These are phyloP conservation scores for Saccharum officinarum DNA, from an alignment of 176 grass and related monocot genomes.

Conservation along the genomic window DNA sequence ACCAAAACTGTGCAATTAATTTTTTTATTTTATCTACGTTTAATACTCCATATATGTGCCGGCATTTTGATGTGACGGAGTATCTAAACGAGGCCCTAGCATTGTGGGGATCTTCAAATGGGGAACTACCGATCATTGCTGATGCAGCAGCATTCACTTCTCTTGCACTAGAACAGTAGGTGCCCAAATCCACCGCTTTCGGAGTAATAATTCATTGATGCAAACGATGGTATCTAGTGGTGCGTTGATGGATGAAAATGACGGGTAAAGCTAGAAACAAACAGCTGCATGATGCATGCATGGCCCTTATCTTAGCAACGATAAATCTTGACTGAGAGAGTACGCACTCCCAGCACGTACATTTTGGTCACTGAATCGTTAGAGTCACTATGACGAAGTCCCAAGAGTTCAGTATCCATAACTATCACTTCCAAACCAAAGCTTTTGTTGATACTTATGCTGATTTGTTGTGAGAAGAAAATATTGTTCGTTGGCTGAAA, in stretches of 20 bases:
- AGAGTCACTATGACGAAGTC: neutral
- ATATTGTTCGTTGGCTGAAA: too few species aligned
- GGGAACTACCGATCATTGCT: conserved; percentile 30
- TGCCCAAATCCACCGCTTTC: conserved; percentile 10
- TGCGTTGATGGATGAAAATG: neutral
- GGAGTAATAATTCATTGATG: neutral
- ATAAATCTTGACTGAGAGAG: neutral
- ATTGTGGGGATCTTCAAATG: conserved; percentile 34
- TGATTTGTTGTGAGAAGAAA: too few species aligned
- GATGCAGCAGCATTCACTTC: conserved; percentile 31
- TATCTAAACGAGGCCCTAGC: too few species aligned
- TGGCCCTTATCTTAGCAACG: neutral
- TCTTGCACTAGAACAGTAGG: conserved; percentile 11
- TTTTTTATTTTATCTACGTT: too few species aligned
- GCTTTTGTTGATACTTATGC: neutral
- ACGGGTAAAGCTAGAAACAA: neutral
- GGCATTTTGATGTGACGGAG: too few species aligned
- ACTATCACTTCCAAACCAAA: neutral
- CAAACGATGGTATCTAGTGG: neutral
- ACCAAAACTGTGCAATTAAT: too few species aligned
- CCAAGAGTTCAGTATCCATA: neutral
- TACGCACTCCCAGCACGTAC: neutral
- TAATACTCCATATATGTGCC: too few species aligned
- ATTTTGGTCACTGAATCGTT: neutral
- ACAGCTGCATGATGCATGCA: neutral